Base-by-base conservation (phyloP, 768 basidiomycete genomes). In the Amanita inopinata region DNA sequence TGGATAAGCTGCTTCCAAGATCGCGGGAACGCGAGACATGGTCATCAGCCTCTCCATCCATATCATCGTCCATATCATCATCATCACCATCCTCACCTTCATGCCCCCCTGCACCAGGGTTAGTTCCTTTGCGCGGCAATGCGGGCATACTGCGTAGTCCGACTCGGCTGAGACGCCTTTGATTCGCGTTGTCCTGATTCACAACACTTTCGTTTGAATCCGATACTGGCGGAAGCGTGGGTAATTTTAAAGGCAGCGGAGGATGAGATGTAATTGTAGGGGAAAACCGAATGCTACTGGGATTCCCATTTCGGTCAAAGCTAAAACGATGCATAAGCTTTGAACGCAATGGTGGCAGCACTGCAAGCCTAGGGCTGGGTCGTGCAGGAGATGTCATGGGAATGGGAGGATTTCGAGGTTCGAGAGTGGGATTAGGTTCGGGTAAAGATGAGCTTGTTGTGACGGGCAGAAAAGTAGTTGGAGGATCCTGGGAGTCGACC, bases 71-170 rank as follows among this genome's bases (percentile, higher is more conserved):
- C 2, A 55, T 63, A 31, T 62, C 20, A 35, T 56, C 45, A 47
- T 64, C 66, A 0, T 62, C 63, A 15, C 61, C 54, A 31, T 67
- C 66, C 7, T 56, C 60, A 25, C 60, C 53, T 10, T 64, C 67
- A 41, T 61, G 57, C n/a, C 53, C 57, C 28, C 49, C 53, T 5
- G 53, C 53, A 25, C 60, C 62, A 22, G 56, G 55, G 39, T 48
- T 53, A 12, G 43, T 51, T 22, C 53, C 62, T 39, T 59, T 61
- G 20, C 40, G 14, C 19, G 57, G 55, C 27, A 56, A 48, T 19
- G 71, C 76, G 23, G 80, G 80, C 61, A 80, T 73, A 46, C 63
- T 73, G 34, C 66, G 62, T 48, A 78, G 56, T 9, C 70, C 64
- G 9, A 53, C 51, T 46, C 59, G 62, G 30, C 63, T 61, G 34